A percentile compares a stretch with the other conserved stretches of the same genome.
Conservation (phyloP, 1,139 yeast genomes). For the Yamadazyma aaseri region DNA sequence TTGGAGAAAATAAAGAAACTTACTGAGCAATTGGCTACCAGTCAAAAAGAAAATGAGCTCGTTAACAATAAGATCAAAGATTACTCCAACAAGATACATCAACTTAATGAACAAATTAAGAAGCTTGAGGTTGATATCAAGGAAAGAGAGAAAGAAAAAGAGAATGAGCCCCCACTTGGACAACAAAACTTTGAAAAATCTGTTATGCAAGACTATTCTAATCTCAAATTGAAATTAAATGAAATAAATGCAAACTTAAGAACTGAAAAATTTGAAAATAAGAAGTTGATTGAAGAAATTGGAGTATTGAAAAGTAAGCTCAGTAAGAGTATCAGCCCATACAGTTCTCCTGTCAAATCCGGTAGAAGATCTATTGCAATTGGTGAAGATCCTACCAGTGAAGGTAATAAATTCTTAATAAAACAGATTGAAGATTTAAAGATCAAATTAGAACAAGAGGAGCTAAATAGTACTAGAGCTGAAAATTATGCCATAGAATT, state of each 20-base stretch:
- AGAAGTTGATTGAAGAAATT: conserved; percentile 56
- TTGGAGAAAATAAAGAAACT: conserved; percentile 15
- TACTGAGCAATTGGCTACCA: conserved; percentile 3
- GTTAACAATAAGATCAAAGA: conserved; percentile 29
- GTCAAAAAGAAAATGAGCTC: conserved; percentile 30
- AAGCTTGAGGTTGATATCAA: conserved; percentile 19
- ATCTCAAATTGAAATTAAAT: conserved; percentile 50
- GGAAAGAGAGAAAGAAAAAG: conserved; percentile 26
- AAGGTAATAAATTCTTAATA: conserved; percentile 22
- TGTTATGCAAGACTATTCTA: conserved; percentile 46
- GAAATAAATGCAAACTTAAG: conserved; percentile 52
- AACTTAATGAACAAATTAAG: conserved; percentile 23
- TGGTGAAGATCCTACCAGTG: conserved; percentile 29
- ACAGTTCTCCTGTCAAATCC: conserved; percentile 23
- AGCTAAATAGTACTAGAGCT: conserved; percentile 42
- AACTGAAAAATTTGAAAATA: conserved; percentile 54
- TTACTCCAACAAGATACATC: conserved; percentile 26
- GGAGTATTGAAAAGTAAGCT: conserved; percentile 50
- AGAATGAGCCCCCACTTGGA: conserved; percentile 33
- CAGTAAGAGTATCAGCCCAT: conserved; percentile 20
- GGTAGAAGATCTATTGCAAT: conserved; percentile 32
- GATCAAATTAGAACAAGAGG: conserved; percentile 40
- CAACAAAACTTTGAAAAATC: conserved; percentile 16
- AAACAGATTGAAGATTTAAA: conserved; percentile 39
- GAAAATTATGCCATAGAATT: conserved; percentile 47